Conservation (phyloP, 2,329 filamentous ascomycete species). For the Exophiala sideris region DNA sequence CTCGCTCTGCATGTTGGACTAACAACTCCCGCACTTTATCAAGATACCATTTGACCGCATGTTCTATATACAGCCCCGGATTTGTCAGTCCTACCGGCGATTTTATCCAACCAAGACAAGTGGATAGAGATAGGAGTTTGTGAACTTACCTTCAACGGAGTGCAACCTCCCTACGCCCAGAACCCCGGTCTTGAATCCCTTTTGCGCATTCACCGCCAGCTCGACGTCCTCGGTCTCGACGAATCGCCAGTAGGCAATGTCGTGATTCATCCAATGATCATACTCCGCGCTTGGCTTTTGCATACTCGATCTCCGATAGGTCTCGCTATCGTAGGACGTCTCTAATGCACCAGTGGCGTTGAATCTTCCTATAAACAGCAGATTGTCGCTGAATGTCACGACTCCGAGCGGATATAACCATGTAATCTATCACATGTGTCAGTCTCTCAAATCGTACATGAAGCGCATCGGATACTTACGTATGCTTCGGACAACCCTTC, state of each 20-base stretch:
- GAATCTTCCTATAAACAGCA: constrained; percentile 26
- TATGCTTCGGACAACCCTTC: constrained; percentile 23
- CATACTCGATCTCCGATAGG: constrained; percentile 22
- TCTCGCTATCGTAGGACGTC: constrained; percentile 25
- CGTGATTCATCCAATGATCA: constrained; percentile 24
- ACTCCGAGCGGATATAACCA: constrained; percentile 23
- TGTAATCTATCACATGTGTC: constrained; percentile 6
- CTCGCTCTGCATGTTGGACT: constrained; percentile 20
- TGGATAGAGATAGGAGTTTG: too few species aligned
- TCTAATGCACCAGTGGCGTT: constrained; percentile 20
- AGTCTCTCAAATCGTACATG: not conserved
- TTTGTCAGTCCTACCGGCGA: not conserved
- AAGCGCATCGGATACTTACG: not conserved
- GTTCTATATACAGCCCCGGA: constrained; percentile 9
- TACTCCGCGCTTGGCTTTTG: constrained; percentile 21
- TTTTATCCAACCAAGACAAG: too few species aligned
- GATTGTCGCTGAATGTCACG: constrained; percentile 24
- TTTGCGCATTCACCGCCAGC: constrained; percentile 22
- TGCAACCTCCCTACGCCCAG: constrained; percentile 19
- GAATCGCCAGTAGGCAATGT: constrained; percentile 25
- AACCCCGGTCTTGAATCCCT: constrained; percentile 22
- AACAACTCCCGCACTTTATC: constrained; percentile 18
- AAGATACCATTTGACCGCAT: constrained; percentile 26
- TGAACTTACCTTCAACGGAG: constrained; percentile 18
- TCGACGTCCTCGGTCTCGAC: constrained; percentile 24